phyloP scores from a whole-genome alignment of 768 basidiomycete genomes.

The Suillus tomentosus region DNA sequence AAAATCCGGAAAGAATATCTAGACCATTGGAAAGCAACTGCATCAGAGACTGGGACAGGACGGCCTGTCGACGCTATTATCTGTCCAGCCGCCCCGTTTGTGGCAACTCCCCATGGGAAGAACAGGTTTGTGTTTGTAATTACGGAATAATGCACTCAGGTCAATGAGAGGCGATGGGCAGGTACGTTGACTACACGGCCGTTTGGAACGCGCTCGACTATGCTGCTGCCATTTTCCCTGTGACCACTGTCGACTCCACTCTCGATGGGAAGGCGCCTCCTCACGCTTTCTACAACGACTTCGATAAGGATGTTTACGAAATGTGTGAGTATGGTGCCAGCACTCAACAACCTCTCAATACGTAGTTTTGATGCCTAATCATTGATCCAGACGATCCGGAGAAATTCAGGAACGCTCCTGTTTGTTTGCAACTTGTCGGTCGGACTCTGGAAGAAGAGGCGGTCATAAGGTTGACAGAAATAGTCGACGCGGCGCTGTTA shows the following conservation, averaged over 20 bases:
- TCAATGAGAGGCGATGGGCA: constrained; percentile 22
- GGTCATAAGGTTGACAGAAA: constrained; percentile 65
- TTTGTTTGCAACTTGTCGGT: constrained; percentile 67
- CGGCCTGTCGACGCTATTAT: constrained; percentile 79
- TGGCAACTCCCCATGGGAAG: constrained; percentile 64
- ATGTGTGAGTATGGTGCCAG: constrained; percentile 45
- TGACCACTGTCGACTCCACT: constrained; percentile 55
- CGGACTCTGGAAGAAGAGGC: constrained; percentile 77
- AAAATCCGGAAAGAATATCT: constrained; percentile 58
- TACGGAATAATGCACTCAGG: constrained; percentile 9
- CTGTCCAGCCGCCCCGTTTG: constrained; percentile 58
- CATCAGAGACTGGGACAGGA: constrained; percentile 57
- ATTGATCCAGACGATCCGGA: constrained; percentile 53
- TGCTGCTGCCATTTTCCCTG: constrained; percentile 61
- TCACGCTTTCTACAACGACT: constrained; percentile 47
- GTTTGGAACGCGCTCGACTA: constrained; percentile 72
- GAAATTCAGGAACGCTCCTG: constrained; percentile 56
- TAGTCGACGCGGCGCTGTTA: constrained; percentile 58
- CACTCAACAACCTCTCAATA: not conserved
- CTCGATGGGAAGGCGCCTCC: constrained; percentile 50
- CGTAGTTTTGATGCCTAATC: constrained; percentile 6
- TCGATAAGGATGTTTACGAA: constrained; percentile 53
- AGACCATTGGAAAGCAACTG: constrained; percentile 62
- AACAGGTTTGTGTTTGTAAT: constrained; percentile 44
- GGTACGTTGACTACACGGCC: constrained; percentile 54